A percentile compares a stretch with the other conserved stretches of the same genome.
phyloP scores from a whole-genome alignment of 2,329 filamentous ascomycete species.

The Lojkania enalia region DNA sequence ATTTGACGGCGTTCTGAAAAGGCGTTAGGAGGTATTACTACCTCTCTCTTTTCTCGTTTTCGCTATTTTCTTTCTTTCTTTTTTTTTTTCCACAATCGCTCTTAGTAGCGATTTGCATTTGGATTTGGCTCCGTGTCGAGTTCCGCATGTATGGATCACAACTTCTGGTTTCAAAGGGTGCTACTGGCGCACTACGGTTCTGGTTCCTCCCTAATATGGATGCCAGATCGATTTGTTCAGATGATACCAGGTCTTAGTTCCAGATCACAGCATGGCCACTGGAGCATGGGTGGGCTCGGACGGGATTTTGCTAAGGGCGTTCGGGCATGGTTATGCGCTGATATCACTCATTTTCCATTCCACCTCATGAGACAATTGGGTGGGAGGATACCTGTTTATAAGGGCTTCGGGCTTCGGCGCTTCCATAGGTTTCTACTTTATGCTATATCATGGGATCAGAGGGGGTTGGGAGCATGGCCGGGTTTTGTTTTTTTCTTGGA shows the following conservation, averaged over 20 bases:
- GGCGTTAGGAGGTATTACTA: constrained; percentile 18
- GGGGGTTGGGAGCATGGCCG: no score
- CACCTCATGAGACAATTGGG: background rate
- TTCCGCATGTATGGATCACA: no score
- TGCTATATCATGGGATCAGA: no score
- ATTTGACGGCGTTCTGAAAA: constrained; percentile 20
- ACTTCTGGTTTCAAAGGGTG: no score
- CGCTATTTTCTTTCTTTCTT: constrained; percentile 9
- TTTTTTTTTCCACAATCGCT: no score
- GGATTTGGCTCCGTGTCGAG: no score
- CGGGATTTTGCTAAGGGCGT: constrained; percentile 2
- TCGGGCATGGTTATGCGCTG: constrained; percentile 7
- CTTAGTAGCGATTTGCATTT: no score
- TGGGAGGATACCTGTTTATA: background rate
- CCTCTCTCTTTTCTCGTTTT: constrained; percentile 15
- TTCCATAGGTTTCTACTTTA: no score
- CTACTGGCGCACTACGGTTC: constrained; percentile 1
- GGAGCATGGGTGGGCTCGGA: constrained; percentile 1
- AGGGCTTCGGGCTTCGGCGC: no score
- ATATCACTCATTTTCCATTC: constrained; percentile 2
- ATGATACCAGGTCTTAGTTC: constrained; percentile 16
- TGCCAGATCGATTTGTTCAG: constrained; percentile 8
- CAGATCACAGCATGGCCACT: constrained; percentile 5
- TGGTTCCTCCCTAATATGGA: background rate
- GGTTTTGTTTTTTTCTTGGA: background rate